These are phyloP conservation scores for Tilletia indica DNA, from an alignment of 1,284 basidiomycete genomes.

Conservation along the genomic window DNA sequence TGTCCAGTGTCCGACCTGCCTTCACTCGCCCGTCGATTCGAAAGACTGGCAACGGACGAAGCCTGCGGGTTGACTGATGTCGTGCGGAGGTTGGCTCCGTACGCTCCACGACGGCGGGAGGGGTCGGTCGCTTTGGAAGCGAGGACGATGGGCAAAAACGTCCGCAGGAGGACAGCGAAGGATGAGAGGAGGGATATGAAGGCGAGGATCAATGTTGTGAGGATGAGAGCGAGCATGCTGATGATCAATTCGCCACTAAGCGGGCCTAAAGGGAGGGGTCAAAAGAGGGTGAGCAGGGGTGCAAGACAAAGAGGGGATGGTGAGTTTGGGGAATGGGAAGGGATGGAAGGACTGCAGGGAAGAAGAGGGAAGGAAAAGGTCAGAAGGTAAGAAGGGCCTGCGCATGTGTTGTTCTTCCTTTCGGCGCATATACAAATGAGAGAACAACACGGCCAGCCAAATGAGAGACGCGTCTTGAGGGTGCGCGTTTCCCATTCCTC, in stretches of 20 bases:
- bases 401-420: background rate
- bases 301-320: background rate
- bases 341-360: background rate
- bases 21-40: background rate
- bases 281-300: no score
- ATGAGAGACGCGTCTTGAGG: background rate
- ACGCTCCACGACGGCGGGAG: background rate
- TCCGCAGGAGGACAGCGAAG: background rate
- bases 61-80: background rate
- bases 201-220: background rate
- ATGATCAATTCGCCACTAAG: no score
- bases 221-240: background rate
- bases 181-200: slow-evolving; percentile 6
- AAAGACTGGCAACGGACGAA: slow-evolving; percentile 5
- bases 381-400: background rate
- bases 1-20: background rate
- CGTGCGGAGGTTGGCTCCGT: background rate
- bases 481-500: background rate
- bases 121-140: background rate
- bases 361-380: background rate
- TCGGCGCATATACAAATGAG: background rate
- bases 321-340: background rate
- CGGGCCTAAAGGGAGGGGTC: no score
- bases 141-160: background rate
- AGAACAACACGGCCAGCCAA: background rate